Evolutionary conservation across 352 stramenopile genomes (phyloP).

Genomic region (Globisporangium echinulatum): DNA sequence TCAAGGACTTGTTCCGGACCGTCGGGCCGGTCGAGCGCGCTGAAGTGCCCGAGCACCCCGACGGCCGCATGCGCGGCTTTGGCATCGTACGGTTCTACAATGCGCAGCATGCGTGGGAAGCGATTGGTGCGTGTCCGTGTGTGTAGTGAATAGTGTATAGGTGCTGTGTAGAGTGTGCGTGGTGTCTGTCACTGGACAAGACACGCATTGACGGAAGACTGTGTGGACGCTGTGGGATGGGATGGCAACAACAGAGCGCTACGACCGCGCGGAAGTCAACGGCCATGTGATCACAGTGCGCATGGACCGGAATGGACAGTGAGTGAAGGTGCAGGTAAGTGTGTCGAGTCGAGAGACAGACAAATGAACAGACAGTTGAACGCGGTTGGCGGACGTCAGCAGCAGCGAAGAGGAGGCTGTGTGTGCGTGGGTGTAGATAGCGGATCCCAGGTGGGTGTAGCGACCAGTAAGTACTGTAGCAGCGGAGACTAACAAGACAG

Average conservation of each 20-base stretch:
- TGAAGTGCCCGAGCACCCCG: constrained; percentile 46
- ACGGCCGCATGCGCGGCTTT: constrained; percentile 64
- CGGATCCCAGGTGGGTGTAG: too few species aligned
- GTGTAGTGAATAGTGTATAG: background rate
- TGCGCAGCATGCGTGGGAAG: constrained; percentile 36
- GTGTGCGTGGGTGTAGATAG: too few species aligned
- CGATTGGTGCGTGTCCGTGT: constrained; percentile 43
- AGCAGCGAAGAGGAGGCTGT: too few species aligned
- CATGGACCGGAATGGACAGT: constrained; percentile 34
- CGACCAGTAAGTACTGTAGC: too few species aligned
- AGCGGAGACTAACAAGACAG: too few species aligned
- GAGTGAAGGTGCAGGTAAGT: background rate
- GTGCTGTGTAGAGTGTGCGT: background rate
- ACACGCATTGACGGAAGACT: too few species aligned
- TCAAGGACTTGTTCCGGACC: constrained; percentile 62
- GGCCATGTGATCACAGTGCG: constrained; percentile 63
- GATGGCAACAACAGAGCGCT: constrained; percentile 24
- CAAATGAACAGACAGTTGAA: too few species aligned
- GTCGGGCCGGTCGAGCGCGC: constrained; percentile 64
- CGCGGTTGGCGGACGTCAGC: too few species aligned
- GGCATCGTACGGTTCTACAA: constrained; percentile 62
- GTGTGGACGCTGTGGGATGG: too few species aligned
- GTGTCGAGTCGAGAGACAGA: too few species aligned
- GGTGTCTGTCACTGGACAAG: too few species aligned
- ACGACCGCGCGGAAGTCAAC: constrained; percentile 64